Evolutionary conservation across 495 filamentous ascomycete genomes (phyloP).

Genomic region (Lasiosphaeria hispida): DNA sequence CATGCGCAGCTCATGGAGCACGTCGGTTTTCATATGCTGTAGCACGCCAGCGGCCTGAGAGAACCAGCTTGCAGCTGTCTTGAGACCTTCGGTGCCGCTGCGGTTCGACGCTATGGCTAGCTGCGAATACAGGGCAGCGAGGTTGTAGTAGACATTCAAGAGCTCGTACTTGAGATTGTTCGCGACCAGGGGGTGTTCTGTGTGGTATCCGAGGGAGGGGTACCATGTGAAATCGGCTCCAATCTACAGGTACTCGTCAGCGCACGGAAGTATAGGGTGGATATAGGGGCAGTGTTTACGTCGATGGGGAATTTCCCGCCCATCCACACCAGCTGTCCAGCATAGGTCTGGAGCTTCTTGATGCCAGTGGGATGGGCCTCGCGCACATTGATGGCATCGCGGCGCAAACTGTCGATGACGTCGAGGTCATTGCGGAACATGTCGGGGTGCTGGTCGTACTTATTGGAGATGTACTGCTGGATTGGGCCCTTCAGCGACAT

Average conservation of each 20-base stretch:
- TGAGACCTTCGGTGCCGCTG: conserved; percentile 75
- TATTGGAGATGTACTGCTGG: conserved; percentile 93
- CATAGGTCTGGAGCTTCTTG: conserved; percentile 81
- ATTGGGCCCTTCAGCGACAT: conserved; percentile 78
- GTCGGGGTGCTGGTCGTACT: conserved; percentile 99
- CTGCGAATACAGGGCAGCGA: conserved; percentile 90
- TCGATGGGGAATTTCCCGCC: conserved; percentile 95
- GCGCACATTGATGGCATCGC: conserved; percentile 78
- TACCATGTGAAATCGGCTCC: conserved; percentile 97
- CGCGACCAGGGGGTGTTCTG: conserved; percentile 72
- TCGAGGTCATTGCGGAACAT: conserved; percentile 93
- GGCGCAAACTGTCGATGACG: conserved; percentile 76
- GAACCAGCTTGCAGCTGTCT: conserved; percentile 87
- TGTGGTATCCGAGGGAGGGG: conserved; percentile 87
- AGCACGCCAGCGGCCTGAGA: conserved; percentile 86
- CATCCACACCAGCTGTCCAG: conserved; percentile 91
- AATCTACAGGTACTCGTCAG: conserved; percentile 54
- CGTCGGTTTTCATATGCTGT: conserved; percentile 68
- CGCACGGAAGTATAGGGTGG: neutral
- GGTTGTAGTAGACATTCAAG: conserved; percentile 88
- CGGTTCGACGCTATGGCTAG: conserved; percentile 80
- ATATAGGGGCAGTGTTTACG: conserved; percentile 48
- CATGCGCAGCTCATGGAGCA: conserved; percentile 82
- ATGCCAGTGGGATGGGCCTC: conserved; percentile 91
- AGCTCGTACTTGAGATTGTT: conserved; percentile 96